Percentiles rank a stretch among this genome's conserved stretches.
Evolutionary conservation across 257 asterid species (phyloP).

Genomic region (Solanum microdontum): DNA sequence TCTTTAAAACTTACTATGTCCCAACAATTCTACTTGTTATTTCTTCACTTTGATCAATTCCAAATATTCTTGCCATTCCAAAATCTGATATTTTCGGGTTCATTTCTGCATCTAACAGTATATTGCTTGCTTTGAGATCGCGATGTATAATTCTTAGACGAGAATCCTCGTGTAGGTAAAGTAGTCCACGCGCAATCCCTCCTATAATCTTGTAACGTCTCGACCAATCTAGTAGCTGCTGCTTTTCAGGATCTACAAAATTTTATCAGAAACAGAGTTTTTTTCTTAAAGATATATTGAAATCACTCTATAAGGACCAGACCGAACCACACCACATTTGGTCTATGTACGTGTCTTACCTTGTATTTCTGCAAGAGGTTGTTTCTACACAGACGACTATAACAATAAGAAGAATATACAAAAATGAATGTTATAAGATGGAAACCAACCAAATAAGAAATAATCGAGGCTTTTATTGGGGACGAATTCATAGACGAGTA

Average conservation of each 20-base stretch:
- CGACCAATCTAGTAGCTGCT: conserved; percentile 4
- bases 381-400: background rate
- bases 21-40: conserved; percentile 9
- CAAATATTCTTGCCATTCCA: conserved; percentile 11
- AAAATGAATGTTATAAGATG: background rate
- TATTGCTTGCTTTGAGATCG: conserved; percentile 17
- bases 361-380: background rate
- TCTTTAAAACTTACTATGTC: conserved; percentile 4
- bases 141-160: conserved; percentile 13
- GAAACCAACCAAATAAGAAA: conserved; percentile 14
- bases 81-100: conserved; percentile 23
- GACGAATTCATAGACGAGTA: conserved; percentile 19
- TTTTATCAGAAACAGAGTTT: background rate
- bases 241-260: conserved; percentile 1
- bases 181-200: conserved; percentile 14
- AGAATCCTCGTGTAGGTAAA: conserved; percentile 21
- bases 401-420: background rate
- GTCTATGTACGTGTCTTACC: background rate
- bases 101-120: conserved; percentile 11
- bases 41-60: conserved; percentile 3
- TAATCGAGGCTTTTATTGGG: conserved; percentile 13
- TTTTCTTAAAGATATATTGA: background rate
- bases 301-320: background rate
- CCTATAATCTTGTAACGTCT: conserved; percentile 17
- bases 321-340: background rate